A percentile compares a stretch with the other conserved stretches of the same genome.
These are phyloP conservation scores for Westerdykella ornata DNA, from an alignment of 2,329 filamentous ascomycete genomes.

Conservation along the genomic window DNA sequence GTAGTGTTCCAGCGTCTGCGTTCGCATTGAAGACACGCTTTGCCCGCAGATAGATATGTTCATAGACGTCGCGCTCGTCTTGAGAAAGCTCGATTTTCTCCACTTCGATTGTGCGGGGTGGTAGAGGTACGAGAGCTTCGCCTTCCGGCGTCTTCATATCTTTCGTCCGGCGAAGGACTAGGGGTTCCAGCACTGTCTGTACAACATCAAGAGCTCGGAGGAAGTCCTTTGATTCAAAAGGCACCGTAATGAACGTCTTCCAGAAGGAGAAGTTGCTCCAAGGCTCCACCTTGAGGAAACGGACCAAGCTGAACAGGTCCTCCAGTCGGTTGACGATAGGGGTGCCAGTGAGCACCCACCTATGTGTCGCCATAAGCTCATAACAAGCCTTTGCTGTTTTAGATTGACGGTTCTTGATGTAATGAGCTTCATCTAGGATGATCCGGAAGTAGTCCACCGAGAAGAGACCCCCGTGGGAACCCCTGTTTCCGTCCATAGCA, in stretches of 20 bases:
- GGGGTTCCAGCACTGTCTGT: constrained; percentile 88
- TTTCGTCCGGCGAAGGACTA: constrained; percentile 93
- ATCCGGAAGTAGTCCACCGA: constrained; percentile 91
- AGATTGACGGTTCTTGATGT: constrained; percentile 78
- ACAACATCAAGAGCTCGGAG: constrained; percentile 91
- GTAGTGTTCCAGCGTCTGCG: constrained; percentile 80
- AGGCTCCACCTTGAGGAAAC: constrained; percentile 88
- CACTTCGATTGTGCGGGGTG: constrained; percentile 73
- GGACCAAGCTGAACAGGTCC: constrained; percentile 86
- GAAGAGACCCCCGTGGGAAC: constrained; percentile 65
- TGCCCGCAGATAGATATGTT: constrained; percentile 77
- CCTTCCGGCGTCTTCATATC: constrained; percentile 96
- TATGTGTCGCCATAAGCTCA: constrained; percentile 74
- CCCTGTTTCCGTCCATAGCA: constrained; percentile 58
- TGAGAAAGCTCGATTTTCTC: constrained; percentile 80
- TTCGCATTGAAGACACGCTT: constrained; percentile 81
- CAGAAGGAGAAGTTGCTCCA: constrained; percentile 99
- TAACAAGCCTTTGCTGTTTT: constrained; percentile 96
- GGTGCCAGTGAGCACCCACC: constrained; percentile 91
- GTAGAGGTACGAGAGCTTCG: constrained; percentile 71
- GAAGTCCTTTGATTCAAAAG: constrained; percentile 93
- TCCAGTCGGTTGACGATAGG: constrained; percentile 95
- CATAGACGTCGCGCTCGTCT: constrained; percentile 83
- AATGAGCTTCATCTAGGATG: constrained; percentile 91
- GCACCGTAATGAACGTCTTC: constrained; percentile 97